Base-by-base conservation (phyloP, 2,329 filamentous ascomycete genomes). In the Xylaria hypoxylon region DNA sequence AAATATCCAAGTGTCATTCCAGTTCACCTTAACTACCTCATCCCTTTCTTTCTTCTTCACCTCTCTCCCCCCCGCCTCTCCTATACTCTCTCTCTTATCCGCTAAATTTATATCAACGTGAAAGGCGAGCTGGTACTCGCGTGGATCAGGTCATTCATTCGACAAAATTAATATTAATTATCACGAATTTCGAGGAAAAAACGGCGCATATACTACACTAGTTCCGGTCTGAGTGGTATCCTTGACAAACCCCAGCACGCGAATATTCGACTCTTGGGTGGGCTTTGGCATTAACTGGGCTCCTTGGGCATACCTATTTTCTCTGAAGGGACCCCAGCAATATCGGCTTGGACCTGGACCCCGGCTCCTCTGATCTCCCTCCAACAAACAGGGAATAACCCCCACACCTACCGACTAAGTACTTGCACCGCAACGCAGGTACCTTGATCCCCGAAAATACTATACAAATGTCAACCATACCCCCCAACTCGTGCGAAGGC, bases 111-210 rank as follows among this genome's bases (percentile, higher is more conserved):
- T 67, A 74, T 70, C 72, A 74, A 76, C 70, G 79, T 81, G 76
- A 81, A 82, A 79, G 78, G 84, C 85, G 87, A 88, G 85, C 86
- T 77, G 86, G 86, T 69, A 80, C 86, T 88, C 87, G 85, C 84
- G 85, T 79, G 76, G 77, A 84, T 80, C 81, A 80, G 80, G 80
- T 81, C 84, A 82, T 80, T 86, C 82, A 79, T 82, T 81, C 72
- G 70, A 77, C 77, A 76, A 75, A 79, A 79, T 74, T 78, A 79
- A 80, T 77, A 76, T 77, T 80, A 80, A 80, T 81, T 75, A 75
- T 74, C 68, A 74, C 72, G 63, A 72, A 68, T 66, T 73, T 61
- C 57, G 28, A 53, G 28, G 48, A 55, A 35, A 57, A 45, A 52
- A 55, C 66, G 67, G 65, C 61, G 61, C 64, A 64, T 66, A 58